These are phyloP conservation scores for Heritiera fomes DNA, from an alignment of 345 rosid genomes.

Conservation along the genomic window DNA sequence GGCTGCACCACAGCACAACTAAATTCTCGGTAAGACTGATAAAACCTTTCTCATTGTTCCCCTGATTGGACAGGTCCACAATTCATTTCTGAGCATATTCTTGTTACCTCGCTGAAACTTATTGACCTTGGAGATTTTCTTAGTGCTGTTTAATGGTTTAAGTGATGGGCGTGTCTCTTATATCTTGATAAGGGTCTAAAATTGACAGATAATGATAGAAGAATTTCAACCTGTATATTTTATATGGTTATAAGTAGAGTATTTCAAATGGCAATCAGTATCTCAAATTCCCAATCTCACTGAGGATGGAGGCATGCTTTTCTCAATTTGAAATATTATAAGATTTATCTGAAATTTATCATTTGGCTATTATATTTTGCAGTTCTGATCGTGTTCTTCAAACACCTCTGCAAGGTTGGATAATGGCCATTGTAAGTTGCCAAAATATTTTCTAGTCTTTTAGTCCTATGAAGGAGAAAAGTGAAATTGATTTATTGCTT, in stretches of 20 bases:
- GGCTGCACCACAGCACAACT: slow-evolving; percentile 98
- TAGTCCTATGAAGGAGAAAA: slow-evolving; percentile 7
- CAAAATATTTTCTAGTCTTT: not conserved
- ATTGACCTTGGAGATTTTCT: not conserved
- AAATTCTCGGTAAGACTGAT: slow-evolving; percentile 71
- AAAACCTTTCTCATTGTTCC: not conserved
- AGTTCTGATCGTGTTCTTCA: slow-evolving; percentile 96
- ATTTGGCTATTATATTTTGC: slow-evolving; percentile 30
- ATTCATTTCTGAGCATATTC: not conserved
- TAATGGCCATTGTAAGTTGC: slow-evolving; percentile 90
- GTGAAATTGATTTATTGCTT: slow-evolving; percentile 12
- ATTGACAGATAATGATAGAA: slow-evolving; percentile 5
- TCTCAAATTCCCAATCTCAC: not conserved
- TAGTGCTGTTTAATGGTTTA: slow-evolving; percentile 10
- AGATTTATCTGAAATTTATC: not conserved
- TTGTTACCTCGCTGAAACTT: not conserved
- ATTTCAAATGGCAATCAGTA: not conserved
- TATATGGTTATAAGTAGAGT: slow-evolving; percentile 1
- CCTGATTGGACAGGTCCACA: slow-evolving; percentile 9
- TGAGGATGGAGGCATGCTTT: not conserved
- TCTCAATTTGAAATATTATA: not conserved
- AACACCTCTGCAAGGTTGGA: slow-evolving; percentile 88
- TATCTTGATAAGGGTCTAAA: slow-evolving; percentile 10
- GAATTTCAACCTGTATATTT: not conserved
- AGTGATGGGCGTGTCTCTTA: not conserved